These are phyloP conservation scores for Hippophae tibetana DNA, from an alignment of 306 rosid genomes.

Conservation along the genomic window DNA sequence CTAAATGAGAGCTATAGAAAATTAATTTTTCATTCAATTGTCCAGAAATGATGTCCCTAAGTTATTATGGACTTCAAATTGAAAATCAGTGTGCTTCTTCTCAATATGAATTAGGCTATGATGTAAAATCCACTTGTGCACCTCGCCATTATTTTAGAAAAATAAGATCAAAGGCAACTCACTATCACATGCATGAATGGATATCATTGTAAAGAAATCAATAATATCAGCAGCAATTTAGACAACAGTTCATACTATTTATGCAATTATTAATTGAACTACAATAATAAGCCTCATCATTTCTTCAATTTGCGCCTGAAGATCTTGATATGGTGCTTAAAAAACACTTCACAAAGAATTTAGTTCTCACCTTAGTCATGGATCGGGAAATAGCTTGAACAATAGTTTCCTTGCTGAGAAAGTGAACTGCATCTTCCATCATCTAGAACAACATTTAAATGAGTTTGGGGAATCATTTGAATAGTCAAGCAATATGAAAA, in stretches of 20 bases:
- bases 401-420: constrained; percentile 90
- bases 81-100: no score
- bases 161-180: background rate
- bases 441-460: constrained; percentile 32
- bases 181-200: background rate
- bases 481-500: background rate
- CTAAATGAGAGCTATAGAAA: no score
- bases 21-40: no score
- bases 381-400: constrained; percentile 96
- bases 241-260: background rate
- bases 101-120: background rate
- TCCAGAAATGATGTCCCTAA: no score
- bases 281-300: background rate
- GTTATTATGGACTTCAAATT: no score
- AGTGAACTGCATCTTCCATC: constrained; percentile 98
- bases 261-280: background rate
- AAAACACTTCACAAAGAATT: background rate
- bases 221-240: background rate
- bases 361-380: constrained; percentile 73
- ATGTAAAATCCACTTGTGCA: background rate
- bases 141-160: background rate
- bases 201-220: background rate
- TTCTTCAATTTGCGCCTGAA: background rate
- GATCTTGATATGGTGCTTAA: background rate
- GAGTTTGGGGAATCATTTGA: background rate